A percentile compares a stretch with the other conserved stretches of the same genome.
These are phyloP conservation scores for Fusarium mexicanum DNA, from an alignment of 2,329 filamentous ascomycete species.

Conservation along the genomic window DNA sequence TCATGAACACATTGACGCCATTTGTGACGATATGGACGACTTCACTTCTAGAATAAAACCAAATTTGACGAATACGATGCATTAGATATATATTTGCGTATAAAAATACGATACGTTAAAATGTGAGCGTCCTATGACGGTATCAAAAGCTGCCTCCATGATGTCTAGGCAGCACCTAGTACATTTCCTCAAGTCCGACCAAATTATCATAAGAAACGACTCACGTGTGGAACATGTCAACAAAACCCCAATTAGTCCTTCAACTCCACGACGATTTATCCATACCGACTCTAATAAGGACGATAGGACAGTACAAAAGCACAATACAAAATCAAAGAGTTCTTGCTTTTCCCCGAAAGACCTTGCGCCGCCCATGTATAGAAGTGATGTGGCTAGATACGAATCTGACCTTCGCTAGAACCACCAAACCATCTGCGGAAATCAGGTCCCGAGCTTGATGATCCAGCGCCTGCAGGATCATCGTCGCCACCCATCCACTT, in stretches of 20 bases:
- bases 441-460: slow-evolving; percentile 47
- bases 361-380: slow-evolving; percentile 11
- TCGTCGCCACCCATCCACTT: slow-evolving; percentile 79
- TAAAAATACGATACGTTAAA: slow-evolving; percentile 12
- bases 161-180: not conserved
- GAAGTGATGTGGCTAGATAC: slow-evolving; percentile 30
- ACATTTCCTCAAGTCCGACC: not conserved
- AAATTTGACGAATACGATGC: slow-evolving; percentile 6
- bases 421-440: slow-evolving; percentile 68
- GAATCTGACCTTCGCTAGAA: slow-evolving; percentile 48
- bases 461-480: slow-evolving; percentile 42
- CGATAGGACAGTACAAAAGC: slow-evolving; percentile 11
- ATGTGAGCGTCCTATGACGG: slow-evolving; percentile 5
- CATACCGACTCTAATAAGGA: slow-evolving; percentile 12
- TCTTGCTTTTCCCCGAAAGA: slow-evolving; percentile 17
- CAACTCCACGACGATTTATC: slow-evolving; percentile 35
- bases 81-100: slow-evolving; percentile 10
- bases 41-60: slow-evolving; percentile 13
- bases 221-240: slow-evolving; percentile 9
- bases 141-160: not conserved
- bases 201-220: not conserved
- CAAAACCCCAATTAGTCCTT: not conserved
- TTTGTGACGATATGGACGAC: slow-evolving; percentile 21
- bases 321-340: slow-evolving; percentile 19
- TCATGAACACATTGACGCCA: slow-evolving; percentile 24